These are phyloP conservation scores for Pseudozyma hubeiensis DNA, from an alignment of 1,284 basidiomycete genomes.

Conservation along the genomic window DNA sequence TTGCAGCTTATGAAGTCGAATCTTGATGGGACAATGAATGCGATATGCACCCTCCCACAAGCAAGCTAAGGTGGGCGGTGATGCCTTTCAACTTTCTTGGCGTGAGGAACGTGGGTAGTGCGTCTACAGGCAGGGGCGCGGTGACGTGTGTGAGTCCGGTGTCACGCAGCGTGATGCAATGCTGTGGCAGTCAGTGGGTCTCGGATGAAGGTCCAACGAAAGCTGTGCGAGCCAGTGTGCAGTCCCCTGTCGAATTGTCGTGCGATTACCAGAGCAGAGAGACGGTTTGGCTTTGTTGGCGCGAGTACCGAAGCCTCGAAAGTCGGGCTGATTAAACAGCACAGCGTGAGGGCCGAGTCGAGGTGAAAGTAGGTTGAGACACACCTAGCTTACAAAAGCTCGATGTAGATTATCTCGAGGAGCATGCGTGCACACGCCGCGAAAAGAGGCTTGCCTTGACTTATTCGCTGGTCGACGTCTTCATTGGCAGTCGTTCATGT, in stretches of 20 bases:
- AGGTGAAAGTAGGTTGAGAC: background rate
- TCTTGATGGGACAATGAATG: no score
- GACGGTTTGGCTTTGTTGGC: background rate
- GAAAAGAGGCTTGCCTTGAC: constrained; percentile 9
- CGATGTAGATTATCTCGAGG: background rate
- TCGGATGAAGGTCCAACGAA: no score
- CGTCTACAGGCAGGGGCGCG: no score
- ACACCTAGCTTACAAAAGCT: background rate
- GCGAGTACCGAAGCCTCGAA: background rate
- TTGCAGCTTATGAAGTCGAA: no score
- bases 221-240: background rate
- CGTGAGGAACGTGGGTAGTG: no score
- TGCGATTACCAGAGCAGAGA: background rate
- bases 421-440: constrained; percentile 2
- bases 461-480: constrained; percentile 12
- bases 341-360: background rate
- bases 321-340: background rate
- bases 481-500: constrained; percentile 23
- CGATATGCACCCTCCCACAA: no score
- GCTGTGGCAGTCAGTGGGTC: no score
- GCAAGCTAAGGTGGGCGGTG: no score
- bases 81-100: no score
- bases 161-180: no score
- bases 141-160: no score
- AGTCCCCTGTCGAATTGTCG: background rate